Evolutionary conservation across 805 yeast genomes (phyloP), one percentile per base, ranked within the genome.

Genomic region (Brettanomyces naardenensis): DNA sequence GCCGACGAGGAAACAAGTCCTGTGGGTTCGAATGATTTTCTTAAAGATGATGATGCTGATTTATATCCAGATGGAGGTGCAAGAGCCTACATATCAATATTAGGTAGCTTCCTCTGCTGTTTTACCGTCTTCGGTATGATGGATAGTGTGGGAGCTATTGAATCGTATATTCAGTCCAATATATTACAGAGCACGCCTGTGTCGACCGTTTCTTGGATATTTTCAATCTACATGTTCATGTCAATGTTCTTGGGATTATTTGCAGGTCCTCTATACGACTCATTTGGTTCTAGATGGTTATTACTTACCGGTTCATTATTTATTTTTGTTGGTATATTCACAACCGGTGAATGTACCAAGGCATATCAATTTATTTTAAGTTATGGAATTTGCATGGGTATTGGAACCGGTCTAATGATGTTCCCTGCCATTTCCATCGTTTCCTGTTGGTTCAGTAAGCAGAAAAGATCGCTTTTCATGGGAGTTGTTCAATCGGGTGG

Each of bases 301-400:
- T 48, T 75, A 45, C 25, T 63, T 3, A 45, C 61, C 10, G 76
- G 83, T 5, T 58, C 78, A 78, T 75, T 25, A 7, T 20, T 49
- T 4, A 48, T 43, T 15, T 49, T 48, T 37, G 47, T 48, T 37
- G 51, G 51, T 3, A 31, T 49, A 14, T 45, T 41, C 36, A 49
- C 50, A 62, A 61, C 46, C 65, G 82, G 55, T 6, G 68, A 61
- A 43, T 68, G 80, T 47, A 61, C 58, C 1, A 49, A 67, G 7
- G 65, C 75, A 4, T 78, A 73, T 64, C 85, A 80, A 39, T 81
- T 81, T 47, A 65, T 81, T n/a, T 52, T 80, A 18, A 65, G 80
- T 21, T 75, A 80, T 52, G 75, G 78, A 4, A 48, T 80, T 3
- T 63, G 70, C 15, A 58, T 70, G 32, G 88, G 87, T 4, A 44